Evolutionary conservation across 1,139 yeast species (phyloP).

Genomic region (Pichia sp.): DNA sequence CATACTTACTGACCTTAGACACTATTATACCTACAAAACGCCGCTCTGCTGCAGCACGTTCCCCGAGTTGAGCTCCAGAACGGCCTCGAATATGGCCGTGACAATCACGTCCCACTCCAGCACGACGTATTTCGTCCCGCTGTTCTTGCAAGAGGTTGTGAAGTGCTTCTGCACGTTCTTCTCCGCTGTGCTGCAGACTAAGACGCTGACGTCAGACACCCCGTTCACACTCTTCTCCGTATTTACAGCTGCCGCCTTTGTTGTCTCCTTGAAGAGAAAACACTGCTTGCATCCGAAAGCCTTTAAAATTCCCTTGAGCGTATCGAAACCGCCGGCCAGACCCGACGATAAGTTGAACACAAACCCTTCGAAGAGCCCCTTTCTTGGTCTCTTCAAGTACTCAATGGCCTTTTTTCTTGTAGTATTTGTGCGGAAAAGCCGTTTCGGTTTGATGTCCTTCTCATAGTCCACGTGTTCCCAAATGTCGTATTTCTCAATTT

Average conservation of each 20-base stretch:
- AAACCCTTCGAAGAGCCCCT: conserved; percentile 42
- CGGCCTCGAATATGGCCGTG: conserved; percentile 45
- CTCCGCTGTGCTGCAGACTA: conserved; percentile 36
- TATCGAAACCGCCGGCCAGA: conserved; percentile 63
- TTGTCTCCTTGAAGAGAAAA: conserved; percentile 26
- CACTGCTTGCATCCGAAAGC: conserved; percentile 56
- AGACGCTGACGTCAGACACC: conserved; percentile 16
- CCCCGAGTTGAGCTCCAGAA: neutral
- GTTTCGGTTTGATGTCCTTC: conserved; percentile 23
- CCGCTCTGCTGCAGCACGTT: conserved; percentile 3
- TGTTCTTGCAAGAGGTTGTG: conserved; percentile 32
- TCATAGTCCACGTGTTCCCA: conserved; percentile 33
- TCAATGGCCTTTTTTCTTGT: conserved; percentile 32
- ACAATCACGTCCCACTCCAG: conserved; percentile 73
- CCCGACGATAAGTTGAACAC: conserved; percentile 56
- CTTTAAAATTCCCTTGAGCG: conserved; percentile 55
- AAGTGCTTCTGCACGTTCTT: conserved; percentile 42
- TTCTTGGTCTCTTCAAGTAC: conserved; percentile 27
- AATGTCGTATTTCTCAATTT: conserved; percentile 25
- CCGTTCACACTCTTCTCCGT: neutral
- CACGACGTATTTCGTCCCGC: conserved; percentile 30
- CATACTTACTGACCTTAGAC: neutral
- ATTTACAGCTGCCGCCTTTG: conserved; percentile 19
- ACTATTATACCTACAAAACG: neutral
- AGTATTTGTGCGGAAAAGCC: conserved; percentile 27